Evolutionary conservation across 2,329 filamentous ascomycete species (phyloP).

Genomic region (Xylariaceae sp.): DNA sequence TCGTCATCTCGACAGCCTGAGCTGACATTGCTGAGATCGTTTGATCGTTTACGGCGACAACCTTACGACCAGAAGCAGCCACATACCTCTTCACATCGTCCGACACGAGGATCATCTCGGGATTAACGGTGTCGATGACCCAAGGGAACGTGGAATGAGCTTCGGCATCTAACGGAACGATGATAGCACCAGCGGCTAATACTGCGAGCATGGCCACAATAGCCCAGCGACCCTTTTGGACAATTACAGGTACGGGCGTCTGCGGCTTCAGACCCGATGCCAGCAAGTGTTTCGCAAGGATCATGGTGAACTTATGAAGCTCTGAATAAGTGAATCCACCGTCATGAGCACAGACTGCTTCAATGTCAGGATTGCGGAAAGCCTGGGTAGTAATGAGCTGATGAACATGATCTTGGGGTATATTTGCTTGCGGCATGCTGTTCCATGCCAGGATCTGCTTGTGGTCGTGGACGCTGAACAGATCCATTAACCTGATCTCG

Average conservation of each 20-base stretch:
- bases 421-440: constrained; percentile 36
- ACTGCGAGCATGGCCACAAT: constrained; percentile 67
- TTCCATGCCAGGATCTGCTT: constrained; percentile 51
- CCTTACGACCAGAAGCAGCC: constrained; percentile 34
- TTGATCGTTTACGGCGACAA: constrained; percentile 38
- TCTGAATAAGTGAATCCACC: constrained; percentile 27
- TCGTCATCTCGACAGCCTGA: constrained; percentile 23
- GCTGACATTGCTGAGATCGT: constrained; percentile 33
- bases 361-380: constrained; percentile 32
- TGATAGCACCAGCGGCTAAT: constrained; percentile 40
- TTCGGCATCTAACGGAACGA: constrained; percentile 45
- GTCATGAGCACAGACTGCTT: constrained; percentile 29
- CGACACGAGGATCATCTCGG: constrained; percentile 40
- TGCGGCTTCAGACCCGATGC: constrained; percentile 23
- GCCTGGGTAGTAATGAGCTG: constrained; percentile 40
- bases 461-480: constrained; percentile 53
- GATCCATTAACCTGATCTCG: constrained; percentile 41
- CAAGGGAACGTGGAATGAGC: constrained; percentile 37
- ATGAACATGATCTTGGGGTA: constrained; percentile 39
- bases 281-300: constrained; percentile 24
- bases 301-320: constrained; percentile 23
- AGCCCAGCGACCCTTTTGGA: constrained; percentile 66
- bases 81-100: constrained; percentile 37
- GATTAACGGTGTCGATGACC: constrained; percentile 39
- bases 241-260: constrained; percentile 57